Evolutionary conservation across 2,329 filamentous ascomycete genomes (phyloP), one percentile per base, ranked within the genome.

Genomic region (Plenodomus biglobosus): DNA sequence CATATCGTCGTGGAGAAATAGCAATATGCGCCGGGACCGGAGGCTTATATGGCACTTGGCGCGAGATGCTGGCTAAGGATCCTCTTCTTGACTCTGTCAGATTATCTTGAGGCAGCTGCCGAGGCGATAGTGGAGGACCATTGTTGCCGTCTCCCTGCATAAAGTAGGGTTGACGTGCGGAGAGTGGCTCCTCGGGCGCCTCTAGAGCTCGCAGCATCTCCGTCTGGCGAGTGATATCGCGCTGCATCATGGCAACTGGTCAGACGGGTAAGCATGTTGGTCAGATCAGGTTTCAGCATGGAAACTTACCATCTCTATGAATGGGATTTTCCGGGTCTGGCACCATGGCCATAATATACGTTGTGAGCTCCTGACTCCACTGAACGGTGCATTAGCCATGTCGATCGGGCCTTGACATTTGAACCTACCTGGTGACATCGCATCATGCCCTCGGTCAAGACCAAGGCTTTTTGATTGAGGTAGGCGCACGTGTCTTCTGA

Each of bases 311-410:
- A 71, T 96, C 92, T 66, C 88, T 86, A 69, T 95, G 85, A 40
- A 95, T 76, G 35, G 85, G 80, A 60, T 86, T 87, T 44, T 96
- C 91, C 3, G 83, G 81, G 65, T 85, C 85, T 15, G 90, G 87
- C 3, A 91, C 82, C 46, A 95, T 76, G 13, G 85, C 81, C 46
- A 90, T 79, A 20, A 96, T 76, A 44, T 86, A 84, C 57, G 86
- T 85, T 7, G 90, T 87, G 52, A 96, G 80, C 44, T 95, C 91
- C 65, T 92, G 86, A 67, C 90, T 95, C 78, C 91, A 90, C 74
- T 94, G 73, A 43, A 35, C 49, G 34, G 38, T 53, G 40, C 42
- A 49, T 70, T 63, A 70, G 66, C 52, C 48, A 35, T 52, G 53
- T 46, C 42, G 50, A 60, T 56, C 41, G 37, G 41, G 40, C 50